A percentile compares a stretch with the other conserved stretches of the same genome.
phyloP scores from a whole-genome alignment of 257 asterid species.

The Scutellaria barbata region DNA sequence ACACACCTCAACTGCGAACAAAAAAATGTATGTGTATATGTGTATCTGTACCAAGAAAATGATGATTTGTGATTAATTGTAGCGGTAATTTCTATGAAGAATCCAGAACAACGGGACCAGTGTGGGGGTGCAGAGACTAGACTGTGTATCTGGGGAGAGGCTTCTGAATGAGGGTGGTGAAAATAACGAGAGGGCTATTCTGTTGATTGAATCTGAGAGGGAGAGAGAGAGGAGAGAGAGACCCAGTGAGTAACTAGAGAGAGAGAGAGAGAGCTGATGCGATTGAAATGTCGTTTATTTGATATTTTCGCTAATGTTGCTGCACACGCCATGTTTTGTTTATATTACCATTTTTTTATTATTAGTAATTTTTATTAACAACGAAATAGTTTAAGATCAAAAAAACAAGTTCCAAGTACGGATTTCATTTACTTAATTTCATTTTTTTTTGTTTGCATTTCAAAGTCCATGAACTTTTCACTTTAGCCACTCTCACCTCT shows the following conservation, averaged over 20 bases:
- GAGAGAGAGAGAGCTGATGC: conserved; percentile 40
- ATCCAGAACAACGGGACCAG: conserved; percentile 23
- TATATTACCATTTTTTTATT: too few relatives aligned
- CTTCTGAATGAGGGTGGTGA: conserved; percentile 46
- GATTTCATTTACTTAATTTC: too few relatives aligned
- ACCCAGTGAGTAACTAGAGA: conserved; percentile 19
- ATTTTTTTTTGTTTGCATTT: neutral
- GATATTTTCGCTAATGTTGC: conserved; percentile 13
- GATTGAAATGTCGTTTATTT: conserved; percentile 36
- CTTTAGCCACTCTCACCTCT: too few relatives aligned
- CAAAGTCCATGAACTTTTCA: too few relatives aligned
- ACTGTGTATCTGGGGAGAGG: conserved; percentile 28
- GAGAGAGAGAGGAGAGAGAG: conserved; percentile 18
- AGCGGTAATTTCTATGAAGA: neutral
- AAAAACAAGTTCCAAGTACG: too few relatives aligned
- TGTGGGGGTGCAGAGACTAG: conserved; percentile 20
- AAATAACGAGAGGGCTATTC: conserved; percentile 43
- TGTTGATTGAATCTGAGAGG: conserved; percentile 45
- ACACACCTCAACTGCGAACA: conserved; percentile 11
- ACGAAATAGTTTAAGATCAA: too few relatives aligned
- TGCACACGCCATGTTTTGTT: neutral
- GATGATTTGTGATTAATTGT: neutral
- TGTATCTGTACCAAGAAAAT: too few relatives aligned
- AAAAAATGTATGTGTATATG: neutral
- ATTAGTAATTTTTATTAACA: too few relatives aligned